Evolutionary conservation across 2,329 filamentous ascomycete species (phyloP).

Genomic region (Cercospora brassicicola): DNA sequence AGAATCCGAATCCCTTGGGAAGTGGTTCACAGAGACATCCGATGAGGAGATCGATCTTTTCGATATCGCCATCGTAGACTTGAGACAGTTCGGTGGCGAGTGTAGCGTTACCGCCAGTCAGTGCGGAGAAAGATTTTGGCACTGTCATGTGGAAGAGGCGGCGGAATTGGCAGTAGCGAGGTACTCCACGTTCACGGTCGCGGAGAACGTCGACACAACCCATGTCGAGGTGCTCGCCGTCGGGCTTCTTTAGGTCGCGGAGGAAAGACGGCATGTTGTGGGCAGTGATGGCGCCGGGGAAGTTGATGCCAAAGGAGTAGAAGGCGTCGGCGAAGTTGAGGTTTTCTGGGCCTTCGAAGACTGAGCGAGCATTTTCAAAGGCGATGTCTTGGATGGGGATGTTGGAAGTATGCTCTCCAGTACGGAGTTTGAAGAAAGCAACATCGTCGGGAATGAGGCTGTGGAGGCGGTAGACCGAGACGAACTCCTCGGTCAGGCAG

Average conservation of each 20-base stretch:
- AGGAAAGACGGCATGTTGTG: constrained; percentile 47
- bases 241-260: constrained; percentile 44
- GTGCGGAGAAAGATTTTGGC: constrained; percentile 42
- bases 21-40: constrained; percentile 48
- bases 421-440: constrained; percentile 39
- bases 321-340: constrained; percentile 43
- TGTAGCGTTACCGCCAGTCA: constrained; percentile 43
- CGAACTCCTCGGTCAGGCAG: constrained; percentile 49
- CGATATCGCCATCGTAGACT: constrained; percentile 46
- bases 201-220: constrained; percentile 51
- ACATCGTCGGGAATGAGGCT: constrained; percentile 42
- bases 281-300: constrained; percentile 49
- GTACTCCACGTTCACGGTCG: constrained; percentile 51
- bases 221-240: constrained; percentile 46
- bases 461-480: constrained; percentile 49
- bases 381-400: constrained; percentile 37
- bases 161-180: constrained; percentile 50
- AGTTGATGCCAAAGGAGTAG: constrained; percentile 53
- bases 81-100: constrained; percentile 43
- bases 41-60: constrained; percentile 47
- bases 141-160: constrained; percentile 45
- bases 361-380: constrained; percentile 40
- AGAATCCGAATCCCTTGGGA: constrained; percentile 50
- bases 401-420: constrained; percentile 36
- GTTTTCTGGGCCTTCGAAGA: constrained; percentile 31